Percentiles rank a stretch among this genome's conserved stretches.
Conservation (phyloP, 2,329 filamentous ascomycete genomes). For the Apiospora sp. region DNA sequence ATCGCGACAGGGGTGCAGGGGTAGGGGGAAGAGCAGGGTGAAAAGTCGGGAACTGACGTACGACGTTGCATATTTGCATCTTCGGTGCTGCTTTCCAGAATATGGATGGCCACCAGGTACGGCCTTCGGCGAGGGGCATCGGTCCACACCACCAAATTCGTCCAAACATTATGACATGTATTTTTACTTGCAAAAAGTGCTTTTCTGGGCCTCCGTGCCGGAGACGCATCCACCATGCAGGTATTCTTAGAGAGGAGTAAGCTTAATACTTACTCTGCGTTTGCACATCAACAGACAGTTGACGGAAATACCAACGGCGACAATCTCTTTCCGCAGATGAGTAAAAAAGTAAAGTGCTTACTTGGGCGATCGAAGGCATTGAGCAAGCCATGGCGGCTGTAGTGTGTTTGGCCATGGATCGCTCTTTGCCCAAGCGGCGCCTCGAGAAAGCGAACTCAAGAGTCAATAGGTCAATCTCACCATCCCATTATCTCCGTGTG, state of each 20-base stretch:
- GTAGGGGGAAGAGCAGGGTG: not conserved
- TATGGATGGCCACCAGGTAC: not conserved
- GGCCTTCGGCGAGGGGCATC: not conserved
- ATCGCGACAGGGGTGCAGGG: conserved; percentile 3
- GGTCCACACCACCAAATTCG: not conserved
- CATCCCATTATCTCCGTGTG: not conserved
- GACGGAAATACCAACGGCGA: not conserved
- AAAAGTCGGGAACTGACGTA: not conserved
- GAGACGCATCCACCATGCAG: not conserved
- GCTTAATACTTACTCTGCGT: not conserved
- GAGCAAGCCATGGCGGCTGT: conserved; percentile 3
- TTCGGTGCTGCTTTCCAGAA: conserved; percentile 9
- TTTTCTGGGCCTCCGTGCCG: not conserved
- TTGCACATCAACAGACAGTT: not conserved
- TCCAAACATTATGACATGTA: conserved; percentile 1
- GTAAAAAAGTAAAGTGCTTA: conserved; percentile 11
- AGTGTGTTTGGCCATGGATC: not conserved
- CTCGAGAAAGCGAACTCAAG: not conserved
- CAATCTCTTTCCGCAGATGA: not conserved
- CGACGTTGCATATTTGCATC: not conserved
- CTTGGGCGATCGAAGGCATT: not conserved
- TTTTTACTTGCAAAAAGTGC: not conserved
- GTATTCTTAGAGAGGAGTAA: conserved; percentile 3
- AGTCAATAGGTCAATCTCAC: not conserved
- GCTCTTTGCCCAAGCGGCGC: conserved; percentile 1